phyloP scores from a whole-genome alignment of 129 eudicot genomes.

The Lonicera japonica region DNA sequence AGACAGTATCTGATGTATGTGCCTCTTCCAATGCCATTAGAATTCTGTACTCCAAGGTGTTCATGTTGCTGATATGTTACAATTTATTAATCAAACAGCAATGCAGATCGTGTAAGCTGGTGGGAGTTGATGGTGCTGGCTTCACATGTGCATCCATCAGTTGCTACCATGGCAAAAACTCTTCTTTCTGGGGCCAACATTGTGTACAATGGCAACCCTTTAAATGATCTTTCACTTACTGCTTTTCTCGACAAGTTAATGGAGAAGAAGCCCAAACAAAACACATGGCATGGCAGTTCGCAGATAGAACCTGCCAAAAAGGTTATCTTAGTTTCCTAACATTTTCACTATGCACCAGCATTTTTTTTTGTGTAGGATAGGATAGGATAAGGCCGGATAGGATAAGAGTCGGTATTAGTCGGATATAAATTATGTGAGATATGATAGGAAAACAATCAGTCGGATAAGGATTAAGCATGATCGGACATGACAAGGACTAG shows the following conservation, averaged over 20 bases:
- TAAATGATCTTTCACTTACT: conserved; percentile 68
- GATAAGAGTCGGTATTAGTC: too few species aligned
- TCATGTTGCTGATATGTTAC: not conserved
- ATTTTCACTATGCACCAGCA: not conserved
- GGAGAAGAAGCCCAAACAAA: conserved; percentile 95
- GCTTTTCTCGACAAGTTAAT: conserved; percentile 90
- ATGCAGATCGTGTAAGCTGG: conserved; percentile 88
- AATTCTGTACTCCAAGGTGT: too few species aligned
- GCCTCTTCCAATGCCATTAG: not conserved
- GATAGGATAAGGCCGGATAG: too few species aligned
- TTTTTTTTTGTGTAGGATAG: too few species aligned
- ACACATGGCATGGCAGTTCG: conserved; percentile 95
- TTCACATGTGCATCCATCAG: conserved; percentile 91
- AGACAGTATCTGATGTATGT: not conserved
- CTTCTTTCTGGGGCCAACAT: conserved; percentile 92
- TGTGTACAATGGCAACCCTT: conserved; percentile 88
- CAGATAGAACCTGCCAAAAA: conserved; percentile 91
- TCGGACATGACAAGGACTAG: too few species aligned
- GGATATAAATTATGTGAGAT: too few species aligned
- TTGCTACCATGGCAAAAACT: conserved; percentile 90
- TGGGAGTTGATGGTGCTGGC: conserved; percentile 89
- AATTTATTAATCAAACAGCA: conserved; percentile 37
- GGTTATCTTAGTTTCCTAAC: conserved; percentile 34
- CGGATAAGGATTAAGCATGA: too few species aligned
- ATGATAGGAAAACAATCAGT: too few species aligned